Evolutionary conservation across 805 yeast species (phyloP).

Genomic region (Candida loeiensis): DNA sequence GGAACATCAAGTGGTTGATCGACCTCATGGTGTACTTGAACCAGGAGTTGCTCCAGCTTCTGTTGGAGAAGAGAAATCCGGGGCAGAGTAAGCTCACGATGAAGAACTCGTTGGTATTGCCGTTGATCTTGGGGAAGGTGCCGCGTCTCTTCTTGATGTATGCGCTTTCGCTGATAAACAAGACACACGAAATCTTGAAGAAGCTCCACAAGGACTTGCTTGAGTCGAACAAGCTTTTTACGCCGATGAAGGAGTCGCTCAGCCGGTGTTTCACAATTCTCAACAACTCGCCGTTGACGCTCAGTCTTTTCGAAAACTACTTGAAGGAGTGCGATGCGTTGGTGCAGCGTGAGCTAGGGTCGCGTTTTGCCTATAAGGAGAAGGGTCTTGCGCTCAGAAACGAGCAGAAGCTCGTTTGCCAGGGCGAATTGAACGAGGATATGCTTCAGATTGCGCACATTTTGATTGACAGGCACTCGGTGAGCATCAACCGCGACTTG

Average conservation of each 20-base stretch:
- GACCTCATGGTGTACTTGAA: constrained; percentile 69
- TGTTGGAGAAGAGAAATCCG: constrained; percentile 20
- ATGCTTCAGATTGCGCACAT: constrained; percentile 38
- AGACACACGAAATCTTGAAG: constrained; percentile 54
- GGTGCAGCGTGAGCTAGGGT: constrained; percentile 28
- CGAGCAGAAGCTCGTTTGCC: constrained; percentile 60
- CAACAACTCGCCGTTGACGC: constrained; percentile 50
- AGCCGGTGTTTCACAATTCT: constrained; percentile 47
- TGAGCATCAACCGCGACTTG: constrained; percentile 40
- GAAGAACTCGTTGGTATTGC: constrained; percentile 46
- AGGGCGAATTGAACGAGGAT: constrained; percentile 54
- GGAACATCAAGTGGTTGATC: constrained; percentile 80
- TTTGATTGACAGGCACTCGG: constrained; percentile 47
- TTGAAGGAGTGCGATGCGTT: constrained; percentile 53
- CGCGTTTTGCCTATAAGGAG: constrained; percentile 19
- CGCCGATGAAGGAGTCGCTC: constrained; percentile 53
- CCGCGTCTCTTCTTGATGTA: constrained; percentile 66
- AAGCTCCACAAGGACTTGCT: constrained; percentile 52
- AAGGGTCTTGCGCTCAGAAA: constrained; percentile 40
- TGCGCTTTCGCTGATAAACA: constrained; percentile 62
- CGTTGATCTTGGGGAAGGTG: constrained; percentile 63
- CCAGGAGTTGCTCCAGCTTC: constrained; percentile 63
- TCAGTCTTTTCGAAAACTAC: constrained; percentile 57
- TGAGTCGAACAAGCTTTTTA: constrained; percentile 37
- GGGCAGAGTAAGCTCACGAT: constrained; percentile 19